phyloP scores from a whole-genome alignment of 2,329 filamentous ascomycete genomes.

The Cryphonectria parasitica region DNA sequence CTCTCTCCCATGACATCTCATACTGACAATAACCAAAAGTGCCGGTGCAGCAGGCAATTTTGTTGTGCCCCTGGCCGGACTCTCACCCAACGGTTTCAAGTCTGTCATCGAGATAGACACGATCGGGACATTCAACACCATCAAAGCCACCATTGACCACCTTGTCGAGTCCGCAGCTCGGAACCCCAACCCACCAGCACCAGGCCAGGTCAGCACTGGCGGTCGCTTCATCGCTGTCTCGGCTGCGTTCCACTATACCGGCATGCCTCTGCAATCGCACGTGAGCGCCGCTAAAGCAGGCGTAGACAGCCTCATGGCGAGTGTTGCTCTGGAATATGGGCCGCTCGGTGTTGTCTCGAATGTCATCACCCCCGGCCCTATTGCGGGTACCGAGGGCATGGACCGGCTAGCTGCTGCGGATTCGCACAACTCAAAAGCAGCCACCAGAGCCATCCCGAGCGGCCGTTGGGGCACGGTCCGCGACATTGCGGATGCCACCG shows the following conservation, averaged over 20 bases:
- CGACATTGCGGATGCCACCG: conserved; percentile 90
- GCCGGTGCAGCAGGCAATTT: conserved; percentile 97
- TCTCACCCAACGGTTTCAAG: conserved; percentile 90
- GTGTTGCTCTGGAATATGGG: conserved; percentile 85
- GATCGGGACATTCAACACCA: conserved; percentile 88
- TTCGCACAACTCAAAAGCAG: conserved; percentile 40
- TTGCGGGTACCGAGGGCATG: conserved; percentile 83
- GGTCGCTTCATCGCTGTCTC: conserved; percentile 90
- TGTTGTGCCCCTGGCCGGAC: conserved; percentile 78
- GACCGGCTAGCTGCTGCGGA: conserved; percentile 58
- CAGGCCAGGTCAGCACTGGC: conserved; percentile 63
- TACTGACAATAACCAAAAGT: conserved; percentile 46
- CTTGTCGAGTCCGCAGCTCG: conserved; percentile 74
- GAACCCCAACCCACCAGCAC: conserved; percentile 60
- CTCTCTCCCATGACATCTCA: background rate
- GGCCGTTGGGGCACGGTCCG: conserved; percentile 79
- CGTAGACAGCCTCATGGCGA: conserved; percentile 81
- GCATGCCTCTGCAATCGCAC: conserved; percentile 83
- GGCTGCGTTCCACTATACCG: conserved; percentile 89
- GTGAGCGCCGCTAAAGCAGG: conserved; percentile 91
- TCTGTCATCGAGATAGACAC: conserved; percentile 96
- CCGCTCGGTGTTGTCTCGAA: conserved; percentile 87
- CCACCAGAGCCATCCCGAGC: conserved; percentile 62
- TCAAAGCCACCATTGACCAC: conserved; percentile 88
- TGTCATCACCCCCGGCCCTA: conserved; percentile 85